Percentiles rank a stretch among this genome's conserved stretches.
phyloP scores from a whole-genome alignment of 83 land plant species.

The Picea abies region DNA sequence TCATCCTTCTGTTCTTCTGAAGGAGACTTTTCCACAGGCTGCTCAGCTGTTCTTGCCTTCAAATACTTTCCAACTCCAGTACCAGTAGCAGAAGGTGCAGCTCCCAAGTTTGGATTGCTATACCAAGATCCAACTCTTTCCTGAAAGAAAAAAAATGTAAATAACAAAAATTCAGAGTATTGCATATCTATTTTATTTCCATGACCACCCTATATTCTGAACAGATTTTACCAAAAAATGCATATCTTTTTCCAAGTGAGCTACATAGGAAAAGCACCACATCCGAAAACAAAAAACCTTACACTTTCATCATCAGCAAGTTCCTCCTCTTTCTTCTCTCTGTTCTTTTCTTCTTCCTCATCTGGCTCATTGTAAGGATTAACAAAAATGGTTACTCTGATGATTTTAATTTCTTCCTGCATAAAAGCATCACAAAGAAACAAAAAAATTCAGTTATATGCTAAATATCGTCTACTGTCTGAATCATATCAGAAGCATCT shows the following conservation, averaged over 20 bases:
- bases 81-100: conserved; percentile 40
- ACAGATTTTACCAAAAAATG: conserved; percentile 9
- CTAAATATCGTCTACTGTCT: not conserved
- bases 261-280: not conserved
- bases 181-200: conserved; percentile 7
- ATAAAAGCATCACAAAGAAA: not conserved
- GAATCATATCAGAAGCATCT: not conserved
- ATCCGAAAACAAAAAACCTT: conserved; percentile 16
- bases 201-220: not conserved
- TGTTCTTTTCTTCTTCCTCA: conserved; percentile 63
- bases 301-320: conserved; percentile 70
- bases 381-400: conserved; percentile 71
- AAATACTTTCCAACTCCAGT: conserved; percentile 93
- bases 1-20: conserved; percentile 15
- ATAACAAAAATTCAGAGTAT: not conserved
- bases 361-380: conserved; percentile 93
- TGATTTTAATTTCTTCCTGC: conserved; percentile 95
- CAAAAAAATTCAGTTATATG: not conserved
- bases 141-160: conserved; percentile 34
- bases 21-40: conserved; percentile 15
- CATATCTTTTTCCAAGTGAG: not conserved
- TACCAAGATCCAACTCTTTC: conserved; percentile 90
- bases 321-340: conserved; percentile 42
- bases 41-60: conserved; percentile 36
- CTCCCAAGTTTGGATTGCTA: conserved; percentile 79